Base-by-base conservation (phyloP, 2,329 filamentous ascomycete species). In the Emmonsiellopsis sp. region DNA sequence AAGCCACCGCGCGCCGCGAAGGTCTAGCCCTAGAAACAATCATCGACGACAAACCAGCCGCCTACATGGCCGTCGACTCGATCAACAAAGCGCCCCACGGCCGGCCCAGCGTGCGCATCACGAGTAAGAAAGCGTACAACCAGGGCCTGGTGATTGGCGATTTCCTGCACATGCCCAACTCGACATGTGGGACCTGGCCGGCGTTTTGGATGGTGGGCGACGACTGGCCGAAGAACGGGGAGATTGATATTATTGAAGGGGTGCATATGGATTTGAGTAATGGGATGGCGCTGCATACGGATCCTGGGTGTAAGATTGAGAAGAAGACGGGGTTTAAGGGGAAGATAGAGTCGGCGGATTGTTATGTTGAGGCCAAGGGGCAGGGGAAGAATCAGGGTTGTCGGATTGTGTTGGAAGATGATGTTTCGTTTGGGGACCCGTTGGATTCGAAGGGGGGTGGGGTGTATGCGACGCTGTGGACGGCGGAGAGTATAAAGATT, bases 221-320 rank as follows among this genome's bases (percentile, higher is more conserved):
- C 16, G 59, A 67, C 37, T 76, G 73, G 73, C 73, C 73, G 1
- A 49, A 60, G 1, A 65, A 68, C 37, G 73, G 74, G 11, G 74
- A 76, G 66, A 76, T 79, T 44, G 77, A 79, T 60, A 73, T 79
- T 47, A 74, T 79, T 57, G 77, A 79, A 58, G 74, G 73, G 6
- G 75, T 79, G 55, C 78, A 79, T 58, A 56, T 67, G 46, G 67
- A 74, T 53, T 59, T 67, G 26, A 66, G 62, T 49, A 74, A 72
- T 52, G 63, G 70, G 41, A 77, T 79, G 59, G 76, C 75, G 10
- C 66, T 79, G 44, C 77, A 80, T 57, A 79, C 77, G 0, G 63
- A 66, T 8, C 65, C 66, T 3, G 70, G 69, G 6, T 77, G 77
- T 60, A 68, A 62, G 11, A 65, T 79, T 55, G 59, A 60, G 5